Base-by-base conservation (phyloP, 371 early-diverging fungal genomes). In the Smittium culicis region DNA sequence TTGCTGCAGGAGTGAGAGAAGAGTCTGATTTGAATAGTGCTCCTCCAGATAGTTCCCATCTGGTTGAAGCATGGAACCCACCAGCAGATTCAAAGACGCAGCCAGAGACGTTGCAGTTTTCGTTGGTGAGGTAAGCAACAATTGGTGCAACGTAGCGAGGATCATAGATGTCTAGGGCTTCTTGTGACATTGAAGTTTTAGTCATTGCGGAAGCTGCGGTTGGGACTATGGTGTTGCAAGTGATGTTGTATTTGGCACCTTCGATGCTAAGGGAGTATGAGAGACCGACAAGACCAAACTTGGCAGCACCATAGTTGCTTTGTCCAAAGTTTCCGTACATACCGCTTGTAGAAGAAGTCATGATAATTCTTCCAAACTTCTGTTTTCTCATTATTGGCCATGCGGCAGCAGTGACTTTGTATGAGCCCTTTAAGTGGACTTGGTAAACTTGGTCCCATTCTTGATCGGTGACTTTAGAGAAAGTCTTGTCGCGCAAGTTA, bases 311-410 rank as follows among this genome's bases (percentile, higher is more conserved):
- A 79, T 96, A 98, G 86, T 96, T n/a, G n/a, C 96, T 63, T 94
- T 96, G 96, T 61, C 99, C 99, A 85, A 96, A 98, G 87, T 98
- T 98, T 73, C 98, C 98, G 78, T 97, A 96, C 45, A 98, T 79
- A 72, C 98, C 98, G 68, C 96, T 96, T 66, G 96, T 91, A 57
- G 96, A 96, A 61, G 80, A 73, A 61, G 89, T 88, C 74, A 88
- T 88, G 77, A 88, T 85, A 73, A 88, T 85, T 54, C 77, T 68
- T 61, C 89, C 89, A 72, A 85, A 80, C 73, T 87, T 85, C 58
- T 88, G 87, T 73, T 88, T 86, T n/a, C n/a, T n/a, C n/a, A n/a
- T n/a, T n/a, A 73, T 88, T 87, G 73, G 81, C 87, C 61, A 88
- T 68, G 57, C 79, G 79, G 54, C 85, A 85, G 54, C n/a, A n/a